Evolutionary conservation across 2,329 filamentous ascomycete species (phyloP), one percentile per base, ranked within the genome.

Genomic region (Colletotrichum kahawae): DNA sequence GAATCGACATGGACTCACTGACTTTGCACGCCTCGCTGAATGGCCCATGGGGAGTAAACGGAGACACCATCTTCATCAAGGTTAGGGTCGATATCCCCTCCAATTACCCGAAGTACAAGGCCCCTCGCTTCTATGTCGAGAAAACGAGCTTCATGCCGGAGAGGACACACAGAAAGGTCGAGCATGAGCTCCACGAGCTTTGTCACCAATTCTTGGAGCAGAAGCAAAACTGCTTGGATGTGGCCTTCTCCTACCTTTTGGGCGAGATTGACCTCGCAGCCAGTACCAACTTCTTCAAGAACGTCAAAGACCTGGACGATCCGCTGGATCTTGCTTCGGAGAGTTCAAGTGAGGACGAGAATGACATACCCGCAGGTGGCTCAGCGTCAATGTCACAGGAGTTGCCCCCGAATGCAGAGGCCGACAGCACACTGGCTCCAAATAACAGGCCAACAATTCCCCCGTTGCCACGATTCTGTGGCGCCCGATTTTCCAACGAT

Each of bases 341-440:
- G 77, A 96, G 95, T 78, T 98, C 95, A 4, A 97, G 94, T 79
- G 93, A 95, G 77, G 94, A 96, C 77, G 95, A 96, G 27, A 87
- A 87, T 60, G 87, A 89, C 29, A 89, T 90, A 13, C 87, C 87
- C 1, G 81, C 87, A 3, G 88, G 88, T 5, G 88, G 87, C 21
- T 90, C 89, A 10, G 89, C 88, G 14, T 88, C 89, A 69, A 90
- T 93, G 89, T 92, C 91, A 8, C 91, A 92, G 77, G 91, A 93
- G 77, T 84, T 93, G 27, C 88, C 87, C 57, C 86, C 88, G 10
- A 91, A 88, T 75, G 86, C 85, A 27, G 90, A 91, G 64, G 85
- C 87, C 5, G 90, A 90, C 57, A 88, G 87, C 6, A 88, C 89
- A 4, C 83, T 92, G 59, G 87, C 87, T 2, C 86, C 89, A 2